phyloP scores from a whole-genome alignment of 768 basidiomycete genomes.

The Boletus rufocinnamomeus region DNA sequence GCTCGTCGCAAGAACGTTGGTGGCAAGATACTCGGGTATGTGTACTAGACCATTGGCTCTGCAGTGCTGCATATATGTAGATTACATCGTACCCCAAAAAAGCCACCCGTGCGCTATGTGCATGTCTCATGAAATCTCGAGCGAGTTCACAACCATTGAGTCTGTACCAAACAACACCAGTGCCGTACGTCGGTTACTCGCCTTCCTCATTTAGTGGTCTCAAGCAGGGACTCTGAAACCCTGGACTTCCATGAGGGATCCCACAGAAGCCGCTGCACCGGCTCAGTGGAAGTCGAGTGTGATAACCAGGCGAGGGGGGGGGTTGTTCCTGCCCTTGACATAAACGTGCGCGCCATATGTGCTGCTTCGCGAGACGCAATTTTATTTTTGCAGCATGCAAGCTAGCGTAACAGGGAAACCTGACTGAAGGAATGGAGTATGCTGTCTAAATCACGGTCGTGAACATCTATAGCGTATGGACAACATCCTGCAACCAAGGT shows the following conservation, averaged over 20 bases:
- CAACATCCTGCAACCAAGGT: background rate
- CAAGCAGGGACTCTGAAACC: too few species aligned
- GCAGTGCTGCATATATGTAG: conserved; percentile 21
- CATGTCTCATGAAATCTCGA: background rate
- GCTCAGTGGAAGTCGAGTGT: too few species aligned
- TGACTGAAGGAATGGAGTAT: background rate
- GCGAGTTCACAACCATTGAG: background rate
- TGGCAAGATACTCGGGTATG: conserved; percentile 92
- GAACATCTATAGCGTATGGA: conserved; percentile 11
- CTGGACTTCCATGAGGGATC: too few species aligned
- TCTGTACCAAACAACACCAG: background rate
- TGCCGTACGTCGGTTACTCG: too few species aligned
- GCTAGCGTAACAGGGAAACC: background rate
- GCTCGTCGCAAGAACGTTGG: conserved; percentile 97
- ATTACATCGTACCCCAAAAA: conserved; percentile 24
- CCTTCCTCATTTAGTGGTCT: too few species aligned
- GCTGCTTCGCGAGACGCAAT: too few species aligned
- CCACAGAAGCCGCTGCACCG: too few species aligned
- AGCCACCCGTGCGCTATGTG: background rate
- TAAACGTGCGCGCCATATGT: background rate
- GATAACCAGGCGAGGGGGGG: too few species aligned
- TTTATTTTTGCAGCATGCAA: background rate
- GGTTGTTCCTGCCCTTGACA: too few species aligned
- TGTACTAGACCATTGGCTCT: conserved; percentile 58
- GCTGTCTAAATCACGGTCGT: background rate